These are phyloP conservation scores for Torulaspora pretoriensis DNA, from an alignment of 1,139 yeast genomes.

Conservation along the genomic window DNA sequence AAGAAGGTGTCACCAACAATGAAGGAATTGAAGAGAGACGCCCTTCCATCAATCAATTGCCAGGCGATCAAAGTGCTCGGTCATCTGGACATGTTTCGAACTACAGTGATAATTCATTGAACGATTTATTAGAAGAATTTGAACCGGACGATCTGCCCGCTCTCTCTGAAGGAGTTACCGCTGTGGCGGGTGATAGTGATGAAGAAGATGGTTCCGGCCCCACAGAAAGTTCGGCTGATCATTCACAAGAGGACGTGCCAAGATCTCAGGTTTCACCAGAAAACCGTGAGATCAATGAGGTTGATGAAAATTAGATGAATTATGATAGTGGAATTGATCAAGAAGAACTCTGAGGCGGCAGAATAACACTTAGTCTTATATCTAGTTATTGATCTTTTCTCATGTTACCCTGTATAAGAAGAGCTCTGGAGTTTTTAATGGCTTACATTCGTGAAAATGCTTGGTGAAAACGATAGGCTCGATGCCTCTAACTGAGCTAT, in stretches of 20 bases:
- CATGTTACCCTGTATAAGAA: slow-evolving; percentile 3
- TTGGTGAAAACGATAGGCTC: neutral
- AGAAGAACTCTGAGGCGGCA: neutral
- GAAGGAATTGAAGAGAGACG: slow-evolving; percentile 11
- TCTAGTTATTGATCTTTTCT: neutral
- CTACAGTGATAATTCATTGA: neutral
- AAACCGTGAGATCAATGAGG: too few species aligned
- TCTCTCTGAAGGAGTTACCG: too few species aligned
- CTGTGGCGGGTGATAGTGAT: too few species aligned
- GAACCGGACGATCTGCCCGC: neutral
- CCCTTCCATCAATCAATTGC: slow-evolving; percentile 5
- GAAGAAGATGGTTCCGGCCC: too few species aligned
- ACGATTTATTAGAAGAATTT: neutral
- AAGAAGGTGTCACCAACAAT: neutral
- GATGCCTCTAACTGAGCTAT: slow-evolving; percentile 1
- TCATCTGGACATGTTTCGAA: neutral
- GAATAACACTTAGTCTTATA: too few species aligned
- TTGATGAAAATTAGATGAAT: neutral
- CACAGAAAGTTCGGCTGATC: too few species aligned
- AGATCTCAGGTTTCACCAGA: too few species aligned
- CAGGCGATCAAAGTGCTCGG: neutral
- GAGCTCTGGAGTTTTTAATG: neutral
- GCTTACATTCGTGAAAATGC: neutral
- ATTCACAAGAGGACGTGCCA: too few species aligned
- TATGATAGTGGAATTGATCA: neutral